Conservation (phyloP, 2,329 filamentous ascomycete species). For the Neopestalotiopsis sp. region DNA sequence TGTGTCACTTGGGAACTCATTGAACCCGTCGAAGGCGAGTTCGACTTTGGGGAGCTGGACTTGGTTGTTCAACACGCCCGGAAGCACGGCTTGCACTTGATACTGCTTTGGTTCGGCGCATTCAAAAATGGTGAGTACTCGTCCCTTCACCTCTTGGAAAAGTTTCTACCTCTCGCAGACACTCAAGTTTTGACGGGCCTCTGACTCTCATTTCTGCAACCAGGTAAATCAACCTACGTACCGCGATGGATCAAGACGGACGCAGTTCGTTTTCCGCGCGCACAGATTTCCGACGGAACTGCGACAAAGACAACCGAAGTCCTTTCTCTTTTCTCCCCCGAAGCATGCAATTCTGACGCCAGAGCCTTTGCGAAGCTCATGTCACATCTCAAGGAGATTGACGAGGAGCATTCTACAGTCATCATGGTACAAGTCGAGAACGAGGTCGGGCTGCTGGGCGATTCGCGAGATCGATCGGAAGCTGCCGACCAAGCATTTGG, state of each 20-base stretch:
- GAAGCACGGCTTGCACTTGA: slow-evolving; percentile 28
- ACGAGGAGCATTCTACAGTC: slow-evolving; percentile 52
- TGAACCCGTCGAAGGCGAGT: slow-evolving; percentile 35
- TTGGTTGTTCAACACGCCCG: slow-evolving; percentile 18
- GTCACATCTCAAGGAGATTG: slow-evolving; percentile 45
- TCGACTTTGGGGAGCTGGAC: slow-evolving; percentile 26
- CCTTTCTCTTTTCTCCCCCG: slow-evolving; percentile 32
- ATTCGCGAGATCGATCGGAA: slow-evolving; percentile 52
- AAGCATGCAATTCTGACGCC: slow-evolving; percentile 28
- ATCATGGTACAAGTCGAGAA: slow-evolving; percentile 66
- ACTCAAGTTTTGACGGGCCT: no score
- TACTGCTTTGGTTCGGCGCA: slow-evolving; percentile 38
- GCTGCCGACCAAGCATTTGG: slow-evolving; percentile 47
- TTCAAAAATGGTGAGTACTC: slow-evolving; percentile 37
- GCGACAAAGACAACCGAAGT: slow-evolving; percentile 30
- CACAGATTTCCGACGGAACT: no score
- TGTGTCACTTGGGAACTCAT: slow-evolving; percentile 38
- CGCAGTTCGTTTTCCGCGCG: no score
- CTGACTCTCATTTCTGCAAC: no score
- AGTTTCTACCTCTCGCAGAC: no score
- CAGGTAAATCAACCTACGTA: no score
- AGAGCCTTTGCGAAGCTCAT: slow-evolving; percentile 37
- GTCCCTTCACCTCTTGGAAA: slow-evolving; percentile 9
- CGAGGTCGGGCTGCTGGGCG: slow-evolving; percentile 56
- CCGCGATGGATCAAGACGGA: no score